Evolutionary conservation across 352 stramenopile species (phyloP), one percentile per base, ranked within the genome.

Genomic region (Globisporangium canariense): DNA sequence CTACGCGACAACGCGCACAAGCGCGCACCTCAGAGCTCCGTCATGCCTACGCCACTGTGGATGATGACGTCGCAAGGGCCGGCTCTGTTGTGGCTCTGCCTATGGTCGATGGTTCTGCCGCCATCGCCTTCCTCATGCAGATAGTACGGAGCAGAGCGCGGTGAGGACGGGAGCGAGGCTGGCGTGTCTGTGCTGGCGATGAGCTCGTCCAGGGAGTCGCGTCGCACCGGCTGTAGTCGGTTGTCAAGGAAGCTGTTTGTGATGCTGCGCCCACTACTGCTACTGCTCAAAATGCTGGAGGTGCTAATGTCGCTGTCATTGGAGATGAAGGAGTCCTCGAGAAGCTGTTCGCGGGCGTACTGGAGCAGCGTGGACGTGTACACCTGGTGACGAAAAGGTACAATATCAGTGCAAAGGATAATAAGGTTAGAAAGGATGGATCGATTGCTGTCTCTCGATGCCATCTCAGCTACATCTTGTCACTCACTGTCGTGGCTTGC

Each of bases 341-440:
- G 52, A 9, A 78, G 55, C 41, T 78, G 68, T 34, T 78, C 71
- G 6, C 68, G 68, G 0, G 69, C 65, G 30, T 75, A 78, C 34
- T 75, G 58, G 0, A 78, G 62, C 30, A 78, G 45, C 13, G 68
- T 75, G 8, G 62, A 75, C 28, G 71, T 78, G 62, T 78, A 78
- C 25, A 49, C 71, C 46, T 75, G 28, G 25, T n/a, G n/a, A 40
- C 20, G 16, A 50, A 3, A 34, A 57, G 11, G 43, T 6, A 43
- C 3, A 51, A 6, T n/a, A 53, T 53, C 38, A 53, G 30, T 10
- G 40, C 38, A 38, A 8, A 41, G 22, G n/a, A 52, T 20, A 9
- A 28, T 34, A 57, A 51, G 7, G 41, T 50, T 7, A 32, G 25
- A 16, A 16, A 10, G 25, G 20, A 57, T 2, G 7, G 18, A 36